Percentiles rank a stretch among this genome's conserved stretches.
Evolutionary conservation across 2,329 filamentous ascomycete species (phyloP).

Genomic region (Dendrostoma leiphaemia): DNA sequence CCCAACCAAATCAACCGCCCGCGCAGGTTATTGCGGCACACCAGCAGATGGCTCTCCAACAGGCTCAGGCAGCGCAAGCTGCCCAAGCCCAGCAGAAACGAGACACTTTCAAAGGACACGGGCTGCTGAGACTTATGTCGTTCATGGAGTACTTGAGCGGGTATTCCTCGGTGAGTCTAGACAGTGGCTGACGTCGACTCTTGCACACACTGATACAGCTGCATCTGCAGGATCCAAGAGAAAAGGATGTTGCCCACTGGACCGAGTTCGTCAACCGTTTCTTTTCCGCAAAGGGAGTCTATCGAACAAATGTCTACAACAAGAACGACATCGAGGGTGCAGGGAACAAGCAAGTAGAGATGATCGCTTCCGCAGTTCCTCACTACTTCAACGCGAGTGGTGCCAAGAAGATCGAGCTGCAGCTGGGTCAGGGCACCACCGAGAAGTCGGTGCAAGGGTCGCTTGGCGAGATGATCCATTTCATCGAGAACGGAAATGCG

Average conservation of each 20-base stretch:
- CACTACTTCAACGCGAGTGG: constrained; percentile 90
- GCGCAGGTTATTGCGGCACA: constrained; percentile 33
- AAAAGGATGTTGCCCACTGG: constrained; percentile 72
- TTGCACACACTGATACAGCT: constrained; percentile 3
- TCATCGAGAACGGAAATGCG: constrained; percentile 72
- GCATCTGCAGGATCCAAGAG: constrained; percentile 50
- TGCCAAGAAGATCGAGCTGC: constrained; percentile 80
- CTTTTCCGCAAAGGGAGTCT: constrained; percentile 74
- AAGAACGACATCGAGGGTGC: constrained; percentile 13
- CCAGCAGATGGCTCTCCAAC: constrained; percentile 33
- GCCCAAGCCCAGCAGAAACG: constrained; percentile 44
- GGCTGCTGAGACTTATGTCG: constrained; percentile 57
- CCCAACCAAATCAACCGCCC: constrained; percentile 39
- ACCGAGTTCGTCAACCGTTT: constrained; percentile 74
- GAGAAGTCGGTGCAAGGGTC: constrained; percentile 59
- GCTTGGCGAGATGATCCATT: constrained; percentile 46
- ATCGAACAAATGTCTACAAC: constrained; percentile 46
- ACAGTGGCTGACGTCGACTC: no score
- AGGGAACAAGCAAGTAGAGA: constrained; percentile 77
- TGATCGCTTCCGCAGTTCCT: constrained; percentile 75
- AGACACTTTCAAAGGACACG: constrained; percentile 54
- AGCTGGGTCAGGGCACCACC: constrained; percentile 65
- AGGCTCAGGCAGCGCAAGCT: background rate
- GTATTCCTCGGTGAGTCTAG: constrained; percentile 50
- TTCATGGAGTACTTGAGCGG: constrained; percentile 62